phyloP scores from a whole-genome alignment of 2,329 filamentous ascomycete species.

The Apiospora saccharicola region DNA sequence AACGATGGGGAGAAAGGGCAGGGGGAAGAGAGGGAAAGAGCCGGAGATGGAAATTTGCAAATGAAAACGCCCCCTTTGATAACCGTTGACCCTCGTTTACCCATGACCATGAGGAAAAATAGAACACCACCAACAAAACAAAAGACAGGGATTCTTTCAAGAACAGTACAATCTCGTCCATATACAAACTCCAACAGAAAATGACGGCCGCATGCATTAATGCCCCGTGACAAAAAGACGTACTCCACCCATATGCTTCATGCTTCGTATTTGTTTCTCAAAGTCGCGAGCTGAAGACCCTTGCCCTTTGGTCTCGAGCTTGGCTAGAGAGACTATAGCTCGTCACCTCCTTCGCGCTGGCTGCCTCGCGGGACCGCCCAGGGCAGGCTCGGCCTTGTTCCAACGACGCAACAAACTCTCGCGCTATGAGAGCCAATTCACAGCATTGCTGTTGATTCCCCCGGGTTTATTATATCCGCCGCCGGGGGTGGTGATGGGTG shows the following conservation, averaged over 20 bases:
- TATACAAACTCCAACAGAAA: conserved; percentile 20
- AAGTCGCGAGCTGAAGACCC: background rate
- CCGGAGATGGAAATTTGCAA: conserved; percentile 2
- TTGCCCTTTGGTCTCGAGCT: background rate
- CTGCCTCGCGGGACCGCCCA: conserved; percentile 24
- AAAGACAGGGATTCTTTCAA: conserved; percentile 11
- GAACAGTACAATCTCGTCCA: conserved; percentile 13
- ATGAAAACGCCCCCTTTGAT: conserved; percentile 18
- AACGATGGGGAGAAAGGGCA: background rate
- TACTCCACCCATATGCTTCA: conserved; percentile 19
- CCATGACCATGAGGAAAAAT: conserved; percentile 18
- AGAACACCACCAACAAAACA: background rate
- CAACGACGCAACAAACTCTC: conserved; percentile 32
- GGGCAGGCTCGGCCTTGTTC: conserved; percentile 22
- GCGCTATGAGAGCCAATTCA: conserved; percentile 43
- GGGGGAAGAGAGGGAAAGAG: background rate
- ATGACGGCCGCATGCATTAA: conserved; percentile 1
- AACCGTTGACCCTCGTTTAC: conserved; percentile 3
- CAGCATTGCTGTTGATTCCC: conserved; percentile 26
- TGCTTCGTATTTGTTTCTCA: background rate
- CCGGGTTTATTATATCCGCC: background rate
- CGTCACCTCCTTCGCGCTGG: conserved; percentile 1
- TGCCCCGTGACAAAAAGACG: conserved; percentile 20
- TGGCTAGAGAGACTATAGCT: background rate
- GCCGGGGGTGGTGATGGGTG: conserved; percentile 30